Evolutionary conservation across 169 alveolate species (phyloP), one percentile per base, ranked within the genome.

Genomic region (Eimeria acervulina): DNA sequence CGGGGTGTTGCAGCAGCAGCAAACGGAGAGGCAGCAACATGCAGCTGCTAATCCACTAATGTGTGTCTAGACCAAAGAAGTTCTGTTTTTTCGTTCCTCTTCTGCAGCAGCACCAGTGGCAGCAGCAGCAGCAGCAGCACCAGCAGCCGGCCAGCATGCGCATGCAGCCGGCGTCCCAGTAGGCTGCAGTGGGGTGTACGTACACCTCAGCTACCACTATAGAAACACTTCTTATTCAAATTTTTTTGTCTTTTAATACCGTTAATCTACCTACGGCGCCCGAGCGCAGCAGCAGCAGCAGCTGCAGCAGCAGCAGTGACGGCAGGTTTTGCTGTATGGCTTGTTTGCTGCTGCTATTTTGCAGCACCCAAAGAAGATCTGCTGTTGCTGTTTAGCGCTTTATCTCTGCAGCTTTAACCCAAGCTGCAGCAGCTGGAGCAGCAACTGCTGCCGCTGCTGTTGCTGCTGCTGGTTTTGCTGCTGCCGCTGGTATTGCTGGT

Each of bases 151-250:
- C 31, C 76, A n/a, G 74, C 38, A 23, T 6, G 21, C 38, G 84
- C 84, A 72, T 72, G 84, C 84, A 72, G 84, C 52, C 21, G 47
- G 33, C 28, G 31, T 28, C 23, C 33, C 84, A 28, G 84, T 33
- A 72, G 84, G 84, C 84, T 38, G 84, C 84, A 40, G 84, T 72
- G 47, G n/a, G 84, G 84, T 72, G 84, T 36, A 72, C 51, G 17
- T n/a, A 28, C 84, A n/a, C 51, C 84, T 31, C 17, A 33, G n/a
- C 84, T 10, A 26, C 84, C 31, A n/a, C 84, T n/a, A 66, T 17
- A 55, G 0, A 23, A 1, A 55, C 15, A 55, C 28, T 23, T 55
- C 68, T 55, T 55, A 1, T 55, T 52, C 19, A 52, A n/a, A n/a
- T n/a, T n/a, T 52, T 55, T 55, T 17, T 2, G 15, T 17, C 68